These are phyloP conservation scores for Sanghuangporus sanghuang DNA, from an alignment of 1,284 basidiomycete species.

Conservation along the genomic window DNA sequence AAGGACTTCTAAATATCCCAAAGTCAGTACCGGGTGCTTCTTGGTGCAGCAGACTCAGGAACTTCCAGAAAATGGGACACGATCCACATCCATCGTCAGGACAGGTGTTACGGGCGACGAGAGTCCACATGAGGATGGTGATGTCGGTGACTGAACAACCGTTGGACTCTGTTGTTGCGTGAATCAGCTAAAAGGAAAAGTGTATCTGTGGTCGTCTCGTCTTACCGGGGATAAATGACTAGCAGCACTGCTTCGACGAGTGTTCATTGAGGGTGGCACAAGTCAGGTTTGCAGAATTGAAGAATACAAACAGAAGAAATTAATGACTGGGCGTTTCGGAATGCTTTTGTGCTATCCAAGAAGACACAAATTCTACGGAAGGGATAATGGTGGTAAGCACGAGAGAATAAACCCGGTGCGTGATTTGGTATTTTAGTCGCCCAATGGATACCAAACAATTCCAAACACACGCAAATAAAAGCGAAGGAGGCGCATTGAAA, in stretches of 20 bases:
- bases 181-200: neutral
- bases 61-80: conserved; percentile 10
- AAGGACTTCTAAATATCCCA: conserved; percentile 7
- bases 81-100: conserved; percentile 9
- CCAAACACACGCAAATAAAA: neutral
- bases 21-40: neutral
- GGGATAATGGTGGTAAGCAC: neutral
- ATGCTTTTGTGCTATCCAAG: neutral
- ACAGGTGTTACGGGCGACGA: conserved; percentile 12
- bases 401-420: neutral
- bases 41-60: neutral
- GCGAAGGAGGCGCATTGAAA: neutral
- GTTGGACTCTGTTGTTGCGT: conserved; percentile 9
- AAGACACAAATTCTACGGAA: neutral
- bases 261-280: conserved; percentile 13
- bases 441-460: neutral
- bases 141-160: conserved; percentile 13
- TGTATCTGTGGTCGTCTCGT: neutral
- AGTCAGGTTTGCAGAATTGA: neutral
- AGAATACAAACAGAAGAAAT: neutral
- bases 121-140: neutral
- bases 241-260: conserved; percentile 9
- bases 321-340: neutral
- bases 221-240: conserved; percentile 6
- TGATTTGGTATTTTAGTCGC: neutral